Conservation (phyloP, 2,329 filamentous ascomycete species). For the Ilyonectria mors-panacis region DNA sequence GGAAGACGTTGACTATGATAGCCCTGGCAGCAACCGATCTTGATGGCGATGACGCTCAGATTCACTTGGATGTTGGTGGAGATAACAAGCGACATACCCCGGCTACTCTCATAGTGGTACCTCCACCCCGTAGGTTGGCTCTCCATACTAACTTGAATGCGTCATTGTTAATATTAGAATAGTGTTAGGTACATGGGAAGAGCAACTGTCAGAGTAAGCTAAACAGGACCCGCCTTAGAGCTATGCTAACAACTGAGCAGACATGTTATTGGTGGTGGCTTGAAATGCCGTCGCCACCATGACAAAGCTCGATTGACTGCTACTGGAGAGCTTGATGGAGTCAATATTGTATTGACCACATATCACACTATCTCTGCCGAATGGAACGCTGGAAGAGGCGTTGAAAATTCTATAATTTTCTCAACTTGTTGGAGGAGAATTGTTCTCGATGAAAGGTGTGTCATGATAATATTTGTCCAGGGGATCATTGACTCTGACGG, state of each 20-base stretch:
- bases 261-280: conserved; percentile 42
- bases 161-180: conserved; percentile 12
- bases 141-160: not conserved
- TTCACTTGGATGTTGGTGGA: not conserved
- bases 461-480: fast-evolving
- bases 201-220: conserved; percentile 49
- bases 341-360: conserved; percentile 56
- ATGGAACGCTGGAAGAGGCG: conserved; percentile 43
- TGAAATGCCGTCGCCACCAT: conserved; percentile 51
- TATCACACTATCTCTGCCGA: conserved; percentile 59
- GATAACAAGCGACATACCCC: not conserved
- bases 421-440: conserved; percentile 52
- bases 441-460: conserved; percentile 40
- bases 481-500: not conserved
- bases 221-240: fast-evolving
- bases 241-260: not conserved
- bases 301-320: conserved; percentile 42
- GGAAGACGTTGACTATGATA: conserved; percentile 63
- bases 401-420: conserved; percentile 48
- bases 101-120: conserved; percentile 56
- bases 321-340: conserved; percentile 24
- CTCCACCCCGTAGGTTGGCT: conserved; percentile 51
- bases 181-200: conserved; percentile 59
- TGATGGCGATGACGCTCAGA: not conserved
- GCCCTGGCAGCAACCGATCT: conserved; percentile 53